A percentile compares a stretch with the other conserved stretches of the same genome.
phyloP scores from a whole-genome alignment of 148 eudicot species.

The Nepenthes mirabilis region DNA sequence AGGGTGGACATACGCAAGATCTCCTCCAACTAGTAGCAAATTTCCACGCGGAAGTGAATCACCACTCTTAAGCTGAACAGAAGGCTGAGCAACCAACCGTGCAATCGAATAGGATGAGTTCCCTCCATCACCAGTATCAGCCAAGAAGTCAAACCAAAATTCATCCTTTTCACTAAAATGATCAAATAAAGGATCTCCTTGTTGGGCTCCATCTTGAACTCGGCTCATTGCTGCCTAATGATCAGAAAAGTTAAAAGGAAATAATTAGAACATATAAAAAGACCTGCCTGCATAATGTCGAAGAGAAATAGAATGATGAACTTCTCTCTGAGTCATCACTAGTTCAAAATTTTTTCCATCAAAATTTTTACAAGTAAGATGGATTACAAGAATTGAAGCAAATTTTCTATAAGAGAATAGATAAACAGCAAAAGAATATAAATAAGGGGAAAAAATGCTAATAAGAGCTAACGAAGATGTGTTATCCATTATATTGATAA shows the following conservation, averaged over 20 bases:
- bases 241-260: constrained; percentile 5
- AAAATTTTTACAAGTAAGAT: not conserved
- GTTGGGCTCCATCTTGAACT: constrained; percentile 45
- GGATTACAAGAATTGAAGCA: too few relatives aligned
- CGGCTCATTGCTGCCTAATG: constrained; percentile 82
- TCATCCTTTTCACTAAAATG: constrained; percentile 73
- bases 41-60: constrained; percentile 64
- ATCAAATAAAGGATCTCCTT: constrained; percentile 66
- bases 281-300: not conserved
- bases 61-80: constrained; percentile 23
- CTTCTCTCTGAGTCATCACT: too few relatives aligned
- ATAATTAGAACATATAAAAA: not conserved
- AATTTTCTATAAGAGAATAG: too few relatives aligned
- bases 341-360: not conserved
- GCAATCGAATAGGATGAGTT: constrained; percentile 85
- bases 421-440: too few relatives aligned
- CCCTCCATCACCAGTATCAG: constrained; percentile 99
- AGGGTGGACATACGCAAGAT: constrained; percentile 77
- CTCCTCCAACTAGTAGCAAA: constrained; percentile 89
- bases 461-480: too few relatives aligned
- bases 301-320: not conserved
- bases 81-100: constrained; percentile 87
- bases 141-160: constrained; percentile 98
- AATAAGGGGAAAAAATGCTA: too few relatives aligned
- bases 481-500: too few relatives aligned